Percentiles rank a stretch among this genome's conserved stretches.
Evolutionary conservation across 768 basidiomycete genomes (phyloP).

Genomic region (Hygrocybe coccinea): DNA sequence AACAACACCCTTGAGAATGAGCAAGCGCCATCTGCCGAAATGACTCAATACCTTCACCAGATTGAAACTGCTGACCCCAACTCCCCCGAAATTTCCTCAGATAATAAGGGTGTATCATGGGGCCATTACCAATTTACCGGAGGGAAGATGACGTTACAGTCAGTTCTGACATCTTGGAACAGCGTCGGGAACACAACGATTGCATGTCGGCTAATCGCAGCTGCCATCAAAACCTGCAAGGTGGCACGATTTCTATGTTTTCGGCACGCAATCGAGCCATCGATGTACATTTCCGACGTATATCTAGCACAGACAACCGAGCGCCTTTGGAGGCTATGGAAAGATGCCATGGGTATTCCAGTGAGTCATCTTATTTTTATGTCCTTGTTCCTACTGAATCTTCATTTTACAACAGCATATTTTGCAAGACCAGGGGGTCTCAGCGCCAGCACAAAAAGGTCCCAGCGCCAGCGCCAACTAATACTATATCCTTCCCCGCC

Average conservation of each 20-base stretch:
- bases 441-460: no score
- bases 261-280: not conserved
- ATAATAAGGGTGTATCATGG: not conserved
- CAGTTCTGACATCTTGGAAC: not conserved
- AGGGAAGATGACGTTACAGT: not conserved
- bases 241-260: not conserved
- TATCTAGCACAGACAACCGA: no score
- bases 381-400: no score
- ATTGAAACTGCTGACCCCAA: not conserved
- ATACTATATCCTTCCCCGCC: no score
- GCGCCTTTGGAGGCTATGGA: no score
- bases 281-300: not conserved
- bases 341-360: no score
- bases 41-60: not conserved
- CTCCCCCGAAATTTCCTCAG: not conserved
- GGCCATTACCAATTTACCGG: not conserved
- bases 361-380: no score
- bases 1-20: not conserved
- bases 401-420: no score
- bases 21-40: no score
- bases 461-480: no score
- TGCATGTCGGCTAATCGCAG: not conserved
- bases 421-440: no score
- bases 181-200: not conserved
- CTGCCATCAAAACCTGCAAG: not conserved